phyloP scores from a whole-genome alignment of 768 basidiomycete genomes.

The Podaxis sp. region DNA sequence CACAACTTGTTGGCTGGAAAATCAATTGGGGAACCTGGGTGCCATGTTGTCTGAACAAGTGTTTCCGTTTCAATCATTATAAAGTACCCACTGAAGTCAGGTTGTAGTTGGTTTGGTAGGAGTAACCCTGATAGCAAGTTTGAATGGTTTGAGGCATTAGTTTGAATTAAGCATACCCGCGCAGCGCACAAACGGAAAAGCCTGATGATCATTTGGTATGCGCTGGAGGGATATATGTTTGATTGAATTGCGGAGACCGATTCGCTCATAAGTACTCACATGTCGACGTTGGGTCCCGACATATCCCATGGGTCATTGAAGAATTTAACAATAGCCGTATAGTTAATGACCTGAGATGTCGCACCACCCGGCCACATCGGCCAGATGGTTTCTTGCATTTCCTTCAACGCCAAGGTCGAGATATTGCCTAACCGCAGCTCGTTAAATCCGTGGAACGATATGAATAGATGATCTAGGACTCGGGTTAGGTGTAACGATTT shows the following conservation, averaged over 20 bases:
- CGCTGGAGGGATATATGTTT: conserved; percentile 27
- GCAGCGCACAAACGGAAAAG: conserved; percentile 61
- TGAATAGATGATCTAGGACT: conserved; percentile 67
- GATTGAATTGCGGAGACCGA: neutral
- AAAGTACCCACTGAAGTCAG: conserved; percentile 44
- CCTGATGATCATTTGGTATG: conserved; percentile 58
- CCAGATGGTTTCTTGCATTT: conserved; percentile 55
- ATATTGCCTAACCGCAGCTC: conserved; percentile 61
- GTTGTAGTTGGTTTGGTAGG: conserved; percentile 65
- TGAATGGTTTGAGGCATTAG: conserved; percentile 11
- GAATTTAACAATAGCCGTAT: conserved; percentile 56
- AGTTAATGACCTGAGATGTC: conserved; percentile 41
- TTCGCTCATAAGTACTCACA: conserved; percentile 38
- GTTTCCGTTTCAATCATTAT: neutral
- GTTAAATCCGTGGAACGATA: conserved; percentile 65
- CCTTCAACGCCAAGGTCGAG: conserved; percentile 50
- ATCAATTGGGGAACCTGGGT: conserved; percentile 62
- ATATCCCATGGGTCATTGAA: conserved; percentile 68
- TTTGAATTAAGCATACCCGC: conserved; percentile 41
- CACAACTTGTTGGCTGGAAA: conserved; percentile 54
- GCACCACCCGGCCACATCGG: conserved; percentile 71
- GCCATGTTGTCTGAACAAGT: conserved; percentile 17
- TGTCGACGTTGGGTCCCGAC: conserved; percentile 49
- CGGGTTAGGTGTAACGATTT: neutral
- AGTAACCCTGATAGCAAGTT: conserved; percentile 54